phyloP scores from a whole-genome alignment of 202 grass and related monocot genomes.

The Zoysia matrella region DNA sequence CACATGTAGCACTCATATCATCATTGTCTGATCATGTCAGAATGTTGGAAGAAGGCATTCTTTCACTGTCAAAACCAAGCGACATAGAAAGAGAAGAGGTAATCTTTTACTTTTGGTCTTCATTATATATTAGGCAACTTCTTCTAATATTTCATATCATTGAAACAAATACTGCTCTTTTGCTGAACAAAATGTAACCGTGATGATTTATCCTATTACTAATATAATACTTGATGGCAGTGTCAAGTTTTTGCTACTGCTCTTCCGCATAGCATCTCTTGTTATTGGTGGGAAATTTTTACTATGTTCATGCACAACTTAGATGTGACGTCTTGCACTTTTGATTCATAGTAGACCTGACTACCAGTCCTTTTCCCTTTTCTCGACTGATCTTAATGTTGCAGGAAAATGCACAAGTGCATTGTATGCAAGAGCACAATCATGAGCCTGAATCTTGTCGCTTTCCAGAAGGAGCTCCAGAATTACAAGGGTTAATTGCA shows the following conservation, averaged over 20 bases:
- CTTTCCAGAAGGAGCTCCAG: slow-evolving; percentile 36
- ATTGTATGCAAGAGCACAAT: slow-evolving; percentile 27
- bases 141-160: slow-evolving; percentile 6
- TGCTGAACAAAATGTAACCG: slow-evolving; percentile 1
- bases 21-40: slow-evolving; percentile 61
- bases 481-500: slow-evolving; percentile 60
- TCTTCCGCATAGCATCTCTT: slow-evolving; percentile 15
- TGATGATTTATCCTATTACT: not conserved
- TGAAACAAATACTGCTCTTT: slow-evolving; percentile 4
- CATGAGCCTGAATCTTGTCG: slow-evolving; percentile 2
- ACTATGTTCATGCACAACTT: not conserved
- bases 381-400: slow-evolving; percentile 13
- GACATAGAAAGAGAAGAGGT: slow-evolving; percentile 56
- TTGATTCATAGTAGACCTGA: not conserved
- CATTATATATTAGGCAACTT: not conserved
- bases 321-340: not conserved
- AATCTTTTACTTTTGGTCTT: slow-evolving; percentile 20
- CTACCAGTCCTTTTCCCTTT: not conserved
- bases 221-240: not conserved
- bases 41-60: slow-evolving; percentile 60
- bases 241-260: not conserved
- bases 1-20: slow-evolving; percentile 51
- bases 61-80: slow-evolving; percentile 51
- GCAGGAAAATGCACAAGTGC: slow-evolving; percentile 36
- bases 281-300: slow-evolving; percentile 19